Percentiles rank a stretch among this genome's conserved stretches.
These are phyloP conservation scores for Cryptococcus sp. DNA, from an alignment of 1,284 basidiomycete genomes.

Conservation along the genomic window DNA sequence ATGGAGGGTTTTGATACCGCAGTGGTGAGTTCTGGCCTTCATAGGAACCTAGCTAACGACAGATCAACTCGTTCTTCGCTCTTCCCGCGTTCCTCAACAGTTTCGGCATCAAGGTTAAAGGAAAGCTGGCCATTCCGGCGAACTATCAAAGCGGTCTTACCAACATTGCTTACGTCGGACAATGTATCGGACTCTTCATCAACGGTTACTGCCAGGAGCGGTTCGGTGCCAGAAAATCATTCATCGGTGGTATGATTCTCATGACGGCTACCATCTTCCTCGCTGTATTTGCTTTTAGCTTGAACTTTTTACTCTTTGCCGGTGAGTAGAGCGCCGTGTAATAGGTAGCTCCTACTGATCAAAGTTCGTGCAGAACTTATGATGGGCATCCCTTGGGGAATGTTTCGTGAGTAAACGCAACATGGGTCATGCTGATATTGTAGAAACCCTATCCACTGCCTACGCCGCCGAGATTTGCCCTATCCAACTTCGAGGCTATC, in stretches of 20 bases:
- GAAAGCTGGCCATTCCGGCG: conserved; percentile 23
- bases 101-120: conserved; percentile 27
- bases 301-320: conserved; percentile 28
- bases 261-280: conserved; percentile 26
- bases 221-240: conserved; percentile 20
- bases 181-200: conserved; percentile 23
- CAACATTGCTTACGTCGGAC: conserved; percentile 21
- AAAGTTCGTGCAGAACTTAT: conserved; percentile 8
- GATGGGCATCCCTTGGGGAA: conserved; percentile 35
- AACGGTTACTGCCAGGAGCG: conserved; percentile 26
- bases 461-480: conserved; percentile 23
- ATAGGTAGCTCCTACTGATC: no score
- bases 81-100: conserved; percentile 43
- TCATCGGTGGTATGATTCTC: conserved; percentile 21
- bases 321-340: background rate
- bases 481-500: conserved; percentile 13
- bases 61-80: conserved; percentile 52
- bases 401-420: conserved; percentile 21
- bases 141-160: conserved; percentile 26
- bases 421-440: background rate
- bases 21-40: conserved; percentile 15
- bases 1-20: conserved; percentile 36
- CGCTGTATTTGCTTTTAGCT: conserved; percentile 22
- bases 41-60: background rate
- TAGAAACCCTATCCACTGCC: conserved; percentile 17